A percentile compares a stretch with the other conserved stretches of the same genome.
Evolutionary conservation across 208 protist species (phyloP).

Genomic region (Crithidia bombi): DNA sequence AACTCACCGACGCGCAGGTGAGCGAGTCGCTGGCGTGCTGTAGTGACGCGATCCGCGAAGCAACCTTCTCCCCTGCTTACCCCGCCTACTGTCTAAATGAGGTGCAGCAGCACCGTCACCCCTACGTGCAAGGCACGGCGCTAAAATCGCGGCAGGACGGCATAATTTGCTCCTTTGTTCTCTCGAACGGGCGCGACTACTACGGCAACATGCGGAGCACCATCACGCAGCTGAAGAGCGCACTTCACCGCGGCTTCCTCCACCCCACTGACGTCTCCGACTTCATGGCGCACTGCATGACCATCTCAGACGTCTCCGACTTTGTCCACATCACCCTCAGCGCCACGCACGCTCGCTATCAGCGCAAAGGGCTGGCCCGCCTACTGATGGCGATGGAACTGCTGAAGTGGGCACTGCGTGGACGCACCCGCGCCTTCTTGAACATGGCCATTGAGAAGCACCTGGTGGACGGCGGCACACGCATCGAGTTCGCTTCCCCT

Average conservation of each 20-base stretch:
- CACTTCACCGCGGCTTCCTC: conserved; percentile 55
- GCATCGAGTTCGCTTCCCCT: conserved; percentile 66
- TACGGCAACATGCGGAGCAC: conserved; percentile 81
- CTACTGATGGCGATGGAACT: conserved; percentile 80
- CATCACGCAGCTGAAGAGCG: conserved; percentile 78
- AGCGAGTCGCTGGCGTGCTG: conserved; percentile 69
- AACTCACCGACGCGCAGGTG: conserved; percentile 49
- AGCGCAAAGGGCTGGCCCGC: conserved; percentile 57
- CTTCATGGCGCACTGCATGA: conserved; percentile 60
- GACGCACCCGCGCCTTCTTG: conserved; percentile 70
- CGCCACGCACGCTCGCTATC: conserved; percentile 69
- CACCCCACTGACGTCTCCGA: conserved; percentile 30
- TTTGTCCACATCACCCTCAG: conserved; percentile 88
- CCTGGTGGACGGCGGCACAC: conserved; percentile 64
- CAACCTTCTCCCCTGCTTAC: conserved; percentile 82
- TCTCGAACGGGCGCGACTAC: conserved; percentile 84
- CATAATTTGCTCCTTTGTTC: conserved; percentile 59
- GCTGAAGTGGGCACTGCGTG: conserved; percentile 77
- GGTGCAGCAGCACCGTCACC: conserved; percentile 47
- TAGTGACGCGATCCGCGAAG: conserved; percentile 54
- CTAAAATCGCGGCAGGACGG: conserved; percentile 25
- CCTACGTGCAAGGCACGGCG: conserved; percentile 76
- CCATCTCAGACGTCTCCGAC: conserved; percentile 70
- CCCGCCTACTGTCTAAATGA: conserved; percentile 78
- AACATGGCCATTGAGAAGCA: conserved; percentile 89